A percentile compares a stretch with the other conserved stretches of the same genome.
Conservation (phyloP, 139 green algal genomes). For the Chlamydomonas incerta region DNA sequence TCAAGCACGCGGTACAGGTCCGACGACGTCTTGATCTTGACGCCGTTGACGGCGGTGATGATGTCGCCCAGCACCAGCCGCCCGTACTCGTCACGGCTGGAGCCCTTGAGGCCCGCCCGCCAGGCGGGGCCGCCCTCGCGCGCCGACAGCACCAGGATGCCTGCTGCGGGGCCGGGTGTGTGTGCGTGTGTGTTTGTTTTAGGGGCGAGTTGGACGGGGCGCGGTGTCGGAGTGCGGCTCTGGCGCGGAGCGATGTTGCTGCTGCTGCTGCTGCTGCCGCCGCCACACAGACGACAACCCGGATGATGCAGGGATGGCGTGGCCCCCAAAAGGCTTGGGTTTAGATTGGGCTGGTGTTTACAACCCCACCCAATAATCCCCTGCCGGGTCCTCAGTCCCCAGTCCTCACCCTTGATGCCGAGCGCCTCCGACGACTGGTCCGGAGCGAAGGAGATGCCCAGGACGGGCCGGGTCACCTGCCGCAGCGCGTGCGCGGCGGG, state of each 20-base stretch:
- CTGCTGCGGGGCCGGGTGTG: slow-evolving; percentile 51
- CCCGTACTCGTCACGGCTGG: slow-evolving; percentile 79
- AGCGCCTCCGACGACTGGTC: slow-evolving; percentile 79
- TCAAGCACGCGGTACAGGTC: slow-evolving; percentile 89
- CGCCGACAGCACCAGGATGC: slow-evolving; percentile 89
- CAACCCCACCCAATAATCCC: too few relatives aligned
- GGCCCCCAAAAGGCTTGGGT: too few relatives aligned
- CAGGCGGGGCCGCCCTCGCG: slow-evolving; percentile 77
- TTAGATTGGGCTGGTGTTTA: too few relatives aligned
- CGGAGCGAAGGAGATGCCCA: slow-evolving; percentile 94
- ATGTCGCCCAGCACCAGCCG: slow-evolving; percentile 88
- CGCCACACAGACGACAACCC: too few relatives aligned
- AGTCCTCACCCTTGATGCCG: slow-evolving; percentile 70
- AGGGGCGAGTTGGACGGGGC: too few relatives aligned
- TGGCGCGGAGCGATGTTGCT: too few relatives aligned
- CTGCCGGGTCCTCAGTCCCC: too few relatives aligned
- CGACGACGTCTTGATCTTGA: slow-evolving; percentile 61
- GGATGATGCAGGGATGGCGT: not conserved
- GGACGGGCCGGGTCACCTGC: slow-evolving; percentile 76
- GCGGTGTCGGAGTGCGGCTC: too few relatives aligned
- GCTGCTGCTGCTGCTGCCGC: too few relatives aligned
- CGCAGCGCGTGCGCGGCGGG: too few relatives aligned
- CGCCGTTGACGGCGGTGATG: slow-evolving; percentile 80
- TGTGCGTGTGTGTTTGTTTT: too few relatives aligned
- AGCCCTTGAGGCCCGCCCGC: slow-evolving; percentile 82